Evolutionary conservation across 768 basidiomycete species (phyloP), one percentile per base, ranked within the genome.

Genomic region (Podaxis sp.): DNA sequence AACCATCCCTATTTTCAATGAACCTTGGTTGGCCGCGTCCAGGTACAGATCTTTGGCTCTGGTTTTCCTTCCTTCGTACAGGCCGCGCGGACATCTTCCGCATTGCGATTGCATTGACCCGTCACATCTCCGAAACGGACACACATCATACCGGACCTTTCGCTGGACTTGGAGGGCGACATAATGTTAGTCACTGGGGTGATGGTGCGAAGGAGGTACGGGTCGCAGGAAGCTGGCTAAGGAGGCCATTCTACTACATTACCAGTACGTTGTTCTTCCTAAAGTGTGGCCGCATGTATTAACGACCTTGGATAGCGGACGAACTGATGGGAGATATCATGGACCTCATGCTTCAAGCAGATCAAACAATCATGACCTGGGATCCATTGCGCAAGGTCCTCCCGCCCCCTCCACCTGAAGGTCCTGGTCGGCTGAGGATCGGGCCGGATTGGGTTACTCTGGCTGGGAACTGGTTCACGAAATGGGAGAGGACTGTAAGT

Each of bases 151-250:
- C 67, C 0, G 76, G 76, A 4, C 71, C 76, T 6, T 76, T 72
- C 43, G 75, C 75, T 27, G 76, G 76, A 13, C 67, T 76, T 49
- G 75, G 75, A 5, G 70, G 71, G 55, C 66, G 76, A 2, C 76
- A 77, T 59, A 76, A 77, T 56, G 76, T 77, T 29, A 71, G 70
- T 15, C 75, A 76, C 46, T 77, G 76, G 76, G 76, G 76, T 41
- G 76, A 77, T 66, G 76, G 76, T 24, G 76, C 76, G 0, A 77
- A 77, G 47, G 76, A 77, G 55, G 76, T 74, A 1, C 67, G 76
- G 4, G 72, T 77, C 19, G 64, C 71, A 13, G 73, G 73, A n/a
- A 73, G 73, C 43, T 74, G 75, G 17, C 57, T 77, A 25, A 73
- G 73, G 57, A 69, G 76, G 27, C 75, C 75, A 3, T 77, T 75